Conservation (phyloP, 23 red algal species). For the Pyropia haitanensis region DNA sequence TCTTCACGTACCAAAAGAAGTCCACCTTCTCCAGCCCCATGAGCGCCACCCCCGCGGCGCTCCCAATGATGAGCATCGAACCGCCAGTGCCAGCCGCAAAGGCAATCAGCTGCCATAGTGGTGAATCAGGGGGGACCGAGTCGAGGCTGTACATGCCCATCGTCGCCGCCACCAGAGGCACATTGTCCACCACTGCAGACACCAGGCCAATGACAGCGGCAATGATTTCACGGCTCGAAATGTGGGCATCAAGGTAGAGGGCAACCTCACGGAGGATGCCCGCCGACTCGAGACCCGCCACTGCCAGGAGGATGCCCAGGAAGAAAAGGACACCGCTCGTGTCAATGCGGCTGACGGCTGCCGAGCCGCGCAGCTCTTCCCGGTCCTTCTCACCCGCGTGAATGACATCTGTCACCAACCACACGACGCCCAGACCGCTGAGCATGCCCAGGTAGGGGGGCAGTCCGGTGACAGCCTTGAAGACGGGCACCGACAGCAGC, state of each 20-base stretch:
- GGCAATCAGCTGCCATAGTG: constrained; percentile 92
- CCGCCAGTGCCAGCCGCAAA: constrained; percentile 89
- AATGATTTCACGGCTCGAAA: constrained; percentile 60
- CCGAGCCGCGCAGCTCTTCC: constrained; percentile 50
- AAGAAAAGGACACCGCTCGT: constrained; percentile 80
- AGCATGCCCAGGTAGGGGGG: constrained; percentile 97
- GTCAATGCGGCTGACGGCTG: constrained; percentile 76
- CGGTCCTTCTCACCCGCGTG: constrained; percentile 69
- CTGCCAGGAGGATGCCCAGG: constrained; percentile 87
- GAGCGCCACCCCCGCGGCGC: constrained; percentile 89
- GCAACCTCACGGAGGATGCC: constrained; percentile 62
- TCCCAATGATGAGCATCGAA: constrained; percentile 80
- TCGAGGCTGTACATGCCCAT: constrained; percentile 97
- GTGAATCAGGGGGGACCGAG: constrained; percentile 52
- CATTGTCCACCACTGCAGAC: constrained; percentile 90
- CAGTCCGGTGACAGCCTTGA: constrained; percentile 83
- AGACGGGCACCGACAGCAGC: constrained; percentile 83
- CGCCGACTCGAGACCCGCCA: constrained; percentile 79
- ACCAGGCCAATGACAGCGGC: constrained; percentile 76
- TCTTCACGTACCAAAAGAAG: constrained; percentile 92
- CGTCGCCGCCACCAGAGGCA: constrained; percentile 91
- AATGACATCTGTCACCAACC: constrained; percentile 88
- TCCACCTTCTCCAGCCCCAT: constrained; percentile 97
- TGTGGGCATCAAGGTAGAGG: constrained; percentile 45
- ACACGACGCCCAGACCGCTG: constrained; percentile 77